These are phyloP conservation scores for Euclidium syriacum DNA, from an alignment of 345 rosid genomes.

Conservation along the genomic window DNA sequence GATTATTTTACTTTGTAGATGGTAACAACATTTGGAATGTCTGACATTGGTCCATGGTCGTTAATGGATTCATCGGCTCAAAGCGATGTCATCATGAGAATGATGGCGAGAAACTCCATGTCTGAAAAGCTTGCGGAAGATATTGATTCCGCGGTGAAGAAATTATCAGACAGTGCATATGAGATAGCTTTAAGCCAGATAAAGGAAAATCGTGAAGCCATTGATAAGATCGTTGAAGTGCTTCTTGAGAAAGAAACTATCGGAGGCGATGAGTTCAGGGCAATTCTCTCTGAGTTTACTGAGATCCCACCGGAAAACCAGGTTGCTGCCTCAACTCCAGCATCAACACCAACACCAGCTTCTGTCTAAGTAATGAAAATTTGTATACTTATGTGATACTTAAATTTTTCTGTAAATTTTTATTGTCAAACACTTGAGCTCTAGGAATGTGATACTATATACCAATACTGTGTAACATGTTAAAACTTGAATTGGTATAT, in stretches of 20 bases:
- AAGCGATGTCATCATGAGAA: constrained; percentile 94
- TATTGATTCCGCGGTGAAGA: constrained; percentile 76
- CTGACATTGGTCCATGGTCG: constrained; percentile 98
- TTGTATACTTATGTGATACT: constrained; percentile 23
- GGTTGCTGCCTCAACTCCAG: constrained; percentile 46
- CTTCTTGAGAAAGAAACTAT: constrained; percentile 92
- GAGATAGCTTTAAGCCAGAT: constrained; percentile 76
- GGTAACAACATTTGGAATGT: constrained; percentile 97
- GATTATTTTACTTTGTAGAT: constrained; percentile 46
- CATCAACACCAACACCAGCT: constrained; percentile 47
- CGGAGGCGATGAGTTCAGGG: constrained; percentile 83
- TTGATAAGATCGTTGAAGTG: constrained; percentile 91
- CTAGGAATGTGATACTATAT: constrained; percentile 9
- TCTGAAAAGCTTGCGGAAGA: constrained; percentile 97
- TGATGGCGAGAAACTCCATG: constrained; percentile 99
- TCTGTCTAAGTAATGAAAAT: constrained; percentile 29
- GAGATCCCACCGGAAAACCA: constrained; percentile 84
- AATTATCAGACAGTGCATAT: constrained; percentile 74
- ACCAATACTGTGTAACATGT: constrained; percentile 18
- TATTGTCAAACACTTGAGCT: constrained; percentile 10
- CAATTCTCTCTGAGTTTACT: constrained; percentile 83
- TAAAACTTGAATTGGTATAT: constrained; percentile 2
- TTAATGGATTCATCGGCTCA: constrained; percentile 81
- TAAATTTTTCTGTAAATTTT: constrained; percentile 20
- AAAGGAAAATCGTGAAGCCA: constrained; percentile 90